Percentiles rank a stretch among this genome's conserved stretches.
Evolutionary conservation across 257 asterid genomes (phyloP).

Genomic region (Paulownia fortunei): DNA sequence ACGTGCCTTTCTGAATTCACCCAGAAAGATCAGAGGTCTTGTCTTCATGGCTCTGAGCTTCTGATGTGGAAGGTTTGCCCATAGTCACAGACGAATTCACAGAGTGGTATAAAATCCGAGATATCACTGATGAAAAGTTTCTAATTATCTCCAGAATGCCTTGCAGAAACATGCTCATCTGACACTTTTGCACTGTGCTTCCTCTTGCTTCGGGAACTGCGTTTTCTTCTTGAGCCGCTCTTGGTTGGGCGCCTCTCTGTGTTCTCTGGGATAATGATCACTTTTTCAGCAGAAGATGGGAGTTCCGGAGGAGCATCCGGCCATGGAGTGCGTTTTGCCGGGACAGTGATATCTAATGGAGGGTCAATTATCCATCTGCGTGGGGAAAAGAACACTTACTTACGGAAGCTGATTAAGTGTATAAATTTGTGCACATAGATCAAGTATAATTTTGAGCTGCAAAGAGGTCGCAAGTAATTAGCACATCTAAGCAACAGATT

Average conservation of each 20-base stretch:
- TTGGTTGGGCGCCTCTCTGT: slow-evolving; percentile 60
- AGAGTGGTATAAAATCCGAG: slow-evolving; percentile 35
- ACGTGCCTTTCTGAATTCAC: slow-evolving; percentile 48
- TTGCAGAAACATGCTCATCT: slow-evolving; percentile 54
- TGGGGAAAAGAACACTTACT: background rate
- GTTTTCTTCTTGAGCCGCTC: slow-evolving; percentile 69
- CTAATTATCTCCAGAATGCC: slow-evolving; percentile 53
- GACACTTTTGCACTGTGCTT: slow-evolving; percentile 59
- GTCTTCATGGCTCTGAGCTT: slow-evolving; percentile 27
- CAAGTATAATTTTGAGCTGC: no score
- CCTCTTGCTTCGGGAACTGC: slow-evolving; percentile 67
- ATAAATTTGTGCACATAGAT: background rate
- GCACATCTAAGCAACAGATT: background rate
- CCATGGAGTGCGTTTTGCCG: slow-evolving; percentile 97
- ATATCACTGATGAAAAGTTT: slow-evolving; percentile 12
- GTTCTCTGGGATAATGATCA: slow-evolving; percentile 42
- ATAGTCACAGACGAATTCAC: slow-evolving; percentile 39
- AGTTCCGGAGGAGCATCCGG: slow-evolving; percentile 95
- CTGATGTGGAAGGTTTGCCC: slow-evolving; percentile 31
- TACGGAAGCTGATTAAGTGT: background rate
- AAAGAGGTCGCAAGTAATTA: background rate
- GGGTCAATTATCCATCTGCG: slow-evolving; percentile 95
- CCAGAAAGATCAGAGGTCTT: slow-evolving; percentile 29
- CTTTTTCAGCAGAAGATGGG: slow-evolving; percentile 56
- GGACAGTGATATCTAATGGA: slow-evolving; percentile 82